These are phyloP conservation scores for Pseudogymnoascus sp. DNA, from an alignment of 2,329 filamentous ascomycete genomes.

Conservation along the genomic window DNA sequence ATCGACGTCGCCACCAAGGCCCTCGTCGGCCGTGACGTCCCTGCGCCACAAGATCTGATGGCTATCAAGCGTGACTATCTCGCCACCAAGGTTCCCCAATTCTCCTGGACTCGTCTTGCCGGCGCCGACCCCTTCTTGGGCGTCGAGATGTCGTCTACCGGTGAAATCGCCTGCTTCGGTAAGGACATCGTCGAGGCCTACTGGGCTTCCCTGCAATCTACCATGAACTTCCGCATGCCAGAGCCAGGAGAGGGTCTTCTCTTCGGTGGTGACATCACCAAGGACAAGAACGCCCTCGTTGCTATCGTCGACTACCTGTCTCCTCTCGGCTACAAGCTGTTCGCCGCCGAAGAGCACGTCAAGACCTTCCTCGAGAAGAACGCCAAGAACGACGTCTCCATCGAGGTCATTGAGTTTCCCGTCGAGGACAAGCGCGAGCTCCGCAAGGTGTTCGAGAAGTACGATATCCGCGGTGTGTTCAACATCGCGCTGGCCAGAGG, in stretches of 20 bases:
- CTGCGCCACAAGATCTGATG: constrained; percentile 84
- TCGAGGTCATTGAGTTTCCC: constrained; percentile 94
- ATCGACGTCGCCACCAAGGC: constrained; percentile 93
- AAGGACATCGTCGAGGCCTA: constrained; percentile 94
- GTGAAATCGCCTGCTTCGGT: constrained; percentile 98
- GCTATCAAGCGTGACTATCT: constrained; percentile 79
- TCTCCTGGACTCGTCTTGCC: constrained; percentile 96
- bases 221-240: constrained; percentile 98
- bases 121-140: constrained; percentile 96
- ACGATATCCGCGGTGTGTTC: constrained; percentile 92
- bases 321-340: constrained; percentile 91
- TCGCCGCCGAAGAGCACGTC: constrained; percentile 71
- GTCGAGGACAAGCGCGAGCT: constrained; percentile 92
- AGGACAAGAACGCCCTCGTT: constrained; percentile 57
- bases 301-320: constrained; percentile 79
- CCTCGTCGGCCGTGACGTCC: constrained; percentile 76
- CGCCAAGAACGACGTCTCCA: constrained; percentile 57
- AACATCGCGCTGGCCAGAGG: constrained; percentile 81
- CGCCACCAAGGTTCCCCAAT: constrained; percentile 96
- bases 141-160: constrained; percentile 94
- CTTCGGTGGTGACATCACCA: constrained; percentile 75
- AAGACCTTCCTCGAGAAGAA: constrained; percentile 74
- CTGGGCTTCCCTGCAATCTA: constrained; percentile 92
- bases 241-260: constrained; percentile 92
- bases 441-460: constrained; percentile 91